phyloP scores from a whole-genome alignment of 176 grass and related monocot species.

The Metroxylon sagu region DNA sequence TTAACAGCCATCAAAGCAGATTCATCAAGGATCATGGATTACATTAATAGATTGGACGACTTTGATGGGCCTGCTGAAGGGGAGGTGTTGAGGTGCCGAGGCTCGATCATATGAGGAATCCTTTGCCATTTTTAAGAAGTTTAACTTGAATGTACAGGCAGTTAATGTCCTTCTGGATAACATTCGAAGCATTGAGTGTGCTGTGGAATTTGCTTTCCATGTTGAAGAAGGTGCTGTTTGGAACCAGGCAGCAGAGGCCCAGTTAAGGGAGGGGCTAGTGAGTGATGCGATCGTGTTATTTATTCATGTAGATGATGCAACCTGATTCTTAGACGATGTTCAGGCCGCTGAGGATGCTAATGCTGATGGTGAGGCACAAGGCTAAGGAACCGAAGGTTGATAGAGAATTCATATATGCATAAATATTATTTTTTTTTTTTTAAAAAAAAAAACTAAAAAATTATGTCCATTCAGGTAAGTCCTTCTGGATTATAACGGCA shows the following conservation, averaged over 20 bases:
- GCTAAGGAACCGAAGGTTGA: slow-evolving; percentile 68
- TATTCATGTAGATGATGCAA: slow-evolving; percentile 78
- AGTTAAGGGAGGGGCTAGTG: slow-evolving; percentile 77
- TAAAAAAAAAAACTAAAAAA: too few species aligned
- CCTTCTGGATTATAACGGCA: too few species aligned
- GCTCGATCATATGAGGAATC: slow-evolving; percentile 86
- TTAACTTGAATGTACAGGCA: slow-evolving; percentile 90
- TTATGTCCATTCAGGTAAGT: too few species aligned
- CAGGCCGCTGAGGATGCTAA: slow-evolving; percentile 62
- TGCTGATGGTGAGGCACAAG: slow-evolving; percentile 88
- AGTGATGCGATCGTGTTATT: slow-evolving; percentile 94
- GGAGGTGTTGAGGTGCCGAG: slow-evolving; percentile 85
- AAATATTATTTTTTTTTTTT: too few species aligned
- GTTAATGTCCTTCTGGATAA: slow-evolving; percentile 91
- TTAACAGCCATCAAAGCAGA: slow-evolving; percentile 91
- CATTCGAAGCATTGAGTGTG: slow-evolving; percentile 79
- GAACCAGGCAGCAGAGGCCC: slow-evolving; percentile 90
- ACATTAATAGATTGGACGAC: slow-evolving; percentile 92
- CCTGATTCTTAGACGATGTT: slow-evolving; percentile 84
- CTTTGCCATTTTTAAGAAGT: slow-evolving; percentile 98
- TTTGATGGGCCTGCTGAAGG: slow-evolving; percentile 97
- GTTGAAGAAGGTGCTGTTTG: slow-evolving; percentile 97
- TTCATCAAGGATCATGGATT: slow-evolving; percentile 90
- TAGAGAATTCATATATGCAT: slow-evolving; percentile 89
- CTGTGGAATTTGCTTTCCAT: slow-evolving; percentile 86